These are phyloP conservation scores for Oryza australiensis DNA, from an alignment of 176 grass and related monocot species.

Conservation along the genomic window DNA sequence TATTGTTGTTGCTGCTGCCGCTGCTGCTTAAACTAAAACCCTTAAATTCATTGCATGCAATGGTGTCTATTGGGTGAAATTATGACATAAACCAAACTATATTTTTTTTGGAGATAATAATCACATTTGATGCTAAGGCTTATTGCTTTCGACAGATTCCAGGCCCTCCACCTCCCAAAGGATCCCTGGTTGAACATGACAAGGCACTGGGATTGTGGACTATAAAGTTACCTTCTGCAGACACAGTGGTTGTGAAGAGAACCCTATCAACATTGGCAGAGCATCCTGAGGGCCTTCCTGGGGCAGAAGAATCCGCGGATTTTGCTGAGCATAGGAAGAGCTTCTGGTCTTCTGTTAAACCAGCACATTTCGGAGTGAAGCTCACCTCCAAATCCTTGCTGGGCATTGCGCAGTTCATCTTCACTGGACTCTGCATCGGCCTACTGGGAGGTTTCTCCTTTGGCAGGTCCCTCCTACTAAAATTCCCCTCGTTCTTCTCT, in stretches of 20 bases:
- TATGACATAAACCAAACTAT: background rate
- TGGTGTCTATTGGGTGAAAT: constrained; percentile 4
- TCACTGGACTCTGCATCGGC: constrained; percentile 60
- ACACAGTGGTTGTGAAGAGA: constrained; percentile 73
- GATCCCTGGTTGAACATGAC: constrained; percentile 56
- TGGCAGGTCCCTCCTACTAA: constrained; percentile 71
- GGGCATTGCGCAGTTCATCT: constrained; percentile 35
- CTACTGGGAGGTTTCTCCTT: constrained; percentile 57
- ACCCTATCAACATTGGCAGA: constrained; percentile 57
- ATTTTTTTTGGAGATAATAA: background rate
- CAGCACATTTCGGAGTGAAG: constrained; percentile 77
- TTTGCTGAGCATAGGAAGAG: constrained; percentile 45
- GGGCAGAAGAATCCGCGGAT: constrained; percentile 59
- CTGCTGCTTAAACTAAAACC: background rate
- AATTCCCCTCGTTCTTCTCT: constrained; percentile 79
- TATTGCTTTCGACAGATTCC: constrained; percentile 63
- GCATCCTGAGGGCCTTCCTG: constrained; percentile 66
- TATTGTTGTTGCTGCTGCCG: background rate
- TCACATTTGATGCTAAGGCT: constrained; percentile 23
- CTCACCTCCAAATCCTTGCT: constrained; percentile 59
- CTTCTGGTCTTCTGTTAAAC: constrained; percentile 79
- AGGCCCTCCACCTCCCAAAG: constrained; percentile 76
- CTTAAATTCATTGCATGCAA: background rate
- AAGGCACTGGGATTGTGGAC: constrained; percentile 76
- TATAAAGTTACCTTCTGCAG: constrained; percentile 76